These are phyloP conservation scores for Dittrichia graveolens DNA, from an alignment of 129 eudicot genomes.

Conservation along the genomic window DNA sequence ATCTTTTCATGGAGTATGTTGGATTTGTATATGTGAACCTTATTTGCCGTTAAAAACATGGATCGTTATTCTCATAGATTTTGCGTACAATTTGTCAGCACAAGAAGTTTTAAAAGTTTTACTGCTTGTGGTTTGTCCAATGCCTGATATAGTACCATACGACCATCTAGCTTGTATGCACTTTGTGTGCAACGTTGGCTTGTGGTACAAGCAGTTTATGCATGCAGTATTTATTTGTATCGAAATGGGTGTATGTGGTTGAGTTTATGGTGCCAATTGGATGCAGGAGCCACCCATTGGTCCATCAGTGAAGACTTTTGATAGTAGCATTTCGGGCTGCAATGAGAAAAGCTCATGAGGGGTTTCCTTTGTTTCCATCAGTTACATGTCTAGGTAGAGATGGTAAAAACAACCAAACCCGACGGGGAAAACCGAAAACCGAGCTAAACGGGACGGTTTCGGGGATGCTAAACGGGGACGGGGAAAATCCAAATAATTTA, in stretches of 20 bases:
- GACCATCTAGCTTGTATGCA: neutral
- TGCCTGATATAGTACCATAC: neutral
- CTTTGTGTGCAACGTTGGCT: neutral
- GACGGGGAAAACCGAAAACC: no score
- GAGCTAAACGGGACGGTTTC: no score
- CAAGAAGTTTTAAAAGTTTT: constrained; percentile 9
- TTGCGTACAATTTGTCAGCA: neutral
- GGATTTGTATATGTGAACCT: neutral
- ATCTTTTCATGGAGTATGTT: neutral
- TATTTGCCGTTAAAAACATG: neutral
- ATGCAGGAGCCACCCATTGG: neutral
- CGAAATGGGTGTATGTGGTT: neutral
- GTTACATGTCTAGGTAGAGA: no score
- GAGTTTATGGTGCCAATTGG: neutral
- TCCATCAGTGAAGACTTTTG: no score
- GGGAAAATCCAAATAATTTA: no score
- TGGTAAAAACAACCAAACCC: no score
- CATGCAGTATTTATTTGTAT: neutral
- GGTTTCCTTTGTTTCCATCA: no score
- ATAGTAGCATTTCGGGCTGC: neutral
- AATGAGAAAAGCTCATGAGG: neutral
- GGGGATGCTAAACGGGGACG: no score
- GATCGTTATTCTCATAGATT: neutral
- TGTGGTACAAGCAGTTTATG: constrained; percentile 6
- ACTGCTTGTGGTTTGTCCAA: constrained; percentile 10